Percentiles rank a stretch among this genome's conserved stretches.
phyloP scores from a whole-genome alignment of 2,329 filamentous ascomycete genomes.

The Colletotrichum destructivum region DNA sequence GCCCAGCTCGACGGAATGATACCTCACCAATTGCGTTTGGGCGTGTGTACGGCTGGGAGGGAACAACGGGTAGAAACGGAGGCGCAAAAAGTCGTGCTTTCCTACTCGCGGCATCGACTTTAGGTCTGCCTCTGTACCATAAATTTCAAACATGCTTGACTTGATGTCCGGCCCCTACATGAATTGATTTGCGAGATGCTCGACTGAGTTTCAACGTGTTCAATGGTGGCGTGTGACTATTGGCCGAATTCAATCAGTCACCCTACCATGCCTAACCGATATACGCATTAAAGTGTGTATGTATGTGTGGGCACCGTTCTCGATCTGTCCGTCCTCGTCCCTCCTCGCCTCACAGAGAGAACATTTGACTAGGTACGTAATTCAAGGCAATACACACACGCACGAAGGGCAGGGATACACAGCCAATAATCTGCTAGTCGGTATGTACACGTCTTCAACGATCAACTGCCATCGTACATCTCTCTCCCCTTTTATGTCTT shows the following conservation, averaged over 20 bases:
- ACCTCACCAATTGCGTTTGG: conserved; percentile 12
- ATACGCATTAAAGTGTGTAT: too few relatives aligned
- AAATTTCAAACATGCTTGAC: conserved; percentile 41
- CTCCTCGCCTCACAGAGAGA: too few relatives aligned
- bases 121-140: conserved; percentile 43
- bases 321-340: too few relatives aligned
- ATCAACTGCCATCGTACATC: conserved; percentile 17
- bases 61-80: conserved; percentile 30
- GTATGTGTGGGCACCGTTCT: too few relatives aligned
- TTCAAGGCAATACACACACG: too few relatives aligned
- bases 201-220: too few relatives aligned
- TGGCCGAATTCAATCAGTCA: too few relatives aligned
- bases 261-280: too few relatives aligned
- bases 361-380: too few relatives aligned
- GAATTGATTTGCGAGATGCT: neutral
- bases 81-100: conserved; percentile 40
- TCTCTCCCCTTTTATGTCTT: neutral
- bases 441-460: conserved; percentile 15
- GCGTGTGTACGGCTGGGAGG: conserved; percentile 23
- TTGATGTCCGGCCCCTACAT: neutral
- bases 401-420: too few relatives aligned
- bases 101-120: conserved; percentile 37
- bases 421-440: too few relatives aligned
- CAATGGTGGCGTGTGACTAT: too few relatives aligned
- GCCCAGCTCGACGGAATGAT: conserved; percentile 24